Evolutionary conservation across 2,329 filamentous ascomycete genomes (phyloP), one percentile per base, ranked within the genome.

Genomic region (Aspergillus neotritici): DNA sequence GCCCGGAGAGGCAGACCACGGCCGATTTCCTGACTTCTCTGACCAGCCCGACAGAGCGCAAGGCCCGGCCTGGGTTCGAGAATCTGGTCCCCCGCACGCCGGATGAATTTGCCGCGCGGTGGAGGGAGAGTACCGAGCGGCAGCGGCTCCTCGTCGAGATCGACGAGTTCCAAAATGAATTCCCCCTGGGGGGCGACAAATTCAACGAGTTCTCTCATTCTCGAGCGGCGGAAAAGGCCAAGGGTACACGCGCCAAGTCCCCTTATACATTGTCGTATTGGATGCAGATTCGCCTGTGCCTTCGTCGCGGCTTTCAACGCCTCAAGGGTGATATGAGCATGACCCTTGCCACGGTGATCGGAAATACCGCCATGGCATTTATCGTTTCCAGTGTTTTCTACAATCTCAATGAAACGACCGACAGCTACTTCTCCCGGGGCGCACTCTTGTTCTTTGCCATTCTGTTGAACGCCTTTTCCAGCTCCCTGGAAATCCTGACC

Each of bases 401-500:
- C 70, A 83, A 94, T 61, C 65, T 91, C 14, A 63, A 76, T n/a
- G 56, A 73, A 1, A 75, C 71, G 4, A 85, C 86, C 0, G 61
- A 66, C 30, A 87, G 82, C 55, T 93, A 94, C 71, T 93, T 83
- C 71, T 77, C 79, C 54, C 80, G 87, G 37, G 86, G 85, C 43
- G 81, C 84, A 30, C 73, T 93, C 11, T 70, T 94, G 37, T 95
- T 94, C 77, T 91, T 94, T 60, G 84, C 87, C 45, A 81, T 89
- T 58, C 72, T 94, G 43, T 79, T 93, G 72, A 94, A 91, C 64
- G 87, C 86, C 31, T 90, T 93, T 55, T 75, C 83, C 43, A 84
- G 80, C 56, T 80, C 83, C 39, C 74, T 90, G 33, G 87, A 93
- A 65, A 91, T 94, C 61, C 66, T 93, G 31, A 88, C 86, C 0